Base-by-base conservation (phyloP, 257 asterid species). In the Hygrophila difformis region DNA sequence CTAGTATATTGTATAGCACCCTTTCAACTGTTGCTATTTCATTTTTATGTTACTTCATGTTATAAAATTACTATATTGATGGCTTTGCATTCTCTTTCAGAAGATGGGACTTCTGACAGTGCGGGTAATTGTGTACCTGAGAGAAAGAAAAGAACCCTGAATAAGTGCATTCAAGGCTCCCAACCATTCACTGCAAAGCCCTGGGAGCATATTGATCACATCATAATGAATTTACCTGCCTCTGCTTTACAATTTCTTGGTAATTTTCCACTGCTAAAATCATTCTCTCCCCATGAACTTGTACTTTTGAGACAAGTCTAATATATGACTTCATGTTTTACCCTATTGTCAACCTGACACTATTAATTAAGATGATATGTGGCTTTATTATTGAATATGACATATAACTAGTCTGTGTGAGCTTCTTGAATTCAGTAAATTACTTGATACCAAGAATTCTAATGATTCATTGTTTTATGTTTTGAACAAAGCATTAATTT, bases 201-300 rank as follows among this genome's bases (percentile, higher is more conserved):
- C 17, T 85, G 92, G 89, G 96, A 89, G 76, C 98, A 77, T 54
- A 60, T 79, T 42, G 98, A 89, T 69, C 98, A 89, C 55, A 75
- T 82, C 57, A 74, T 89, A 44, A 89, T 89, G 98, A 85, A 89
- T 65, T 74, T 89, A 29, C 98, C 98, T 44, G 98, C 96, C 18
- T 82, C 96, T 57, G 94, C 96, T 16, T 22, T 85, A 10, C 81
- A 75, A 20, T 89, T 89, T 66, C 94, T 89, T 55, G 96, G 98
- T 79, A 75, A 73, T 41, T 49, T 15, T 50, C 22, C 8, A 10
- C 15, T 38, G 60, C 38, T 28, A 13, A 37, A 15, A 10, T 19
- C 31, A 28, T 14, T 16, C 28, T 42, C 21, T n/a, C 53, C 49
- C 17, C 15, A 1, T 31, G 10, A 31, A 16, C 31, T 37, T 6